Evolutionary conservation across 1,139 yeast species (phyloP).

Genomic region (Eremothecium coryli): DNA sequence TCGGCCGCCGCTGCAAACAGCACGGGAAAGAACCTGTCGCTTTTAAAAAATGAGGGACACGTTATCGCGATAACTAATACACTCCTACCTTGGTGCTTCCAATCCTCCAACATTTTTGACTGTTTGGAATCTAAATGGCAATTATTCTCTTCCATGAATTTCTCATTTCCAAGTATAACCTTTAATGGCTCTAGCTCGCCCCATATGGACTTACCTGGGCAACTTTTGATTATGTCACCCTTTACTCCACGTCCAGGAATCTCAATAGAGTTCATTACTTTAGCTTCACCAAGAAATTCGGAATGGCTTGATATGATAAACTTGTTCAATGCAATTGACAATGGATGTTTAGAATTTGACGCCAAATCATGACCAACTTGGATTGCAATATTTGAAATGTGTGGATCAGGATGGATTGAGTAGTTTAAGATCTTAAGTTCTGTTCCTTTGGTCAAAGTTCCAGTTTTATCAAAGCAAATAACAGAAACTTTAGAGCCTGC

Average conservation of each 20-base stretch:
- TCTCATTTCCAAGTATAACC: constrained; percentile 60
- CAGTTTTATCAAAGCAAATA: constrained; percentile 73
- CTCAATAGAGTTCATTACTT: constrained; percentile 42
- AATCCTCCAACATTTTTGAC: constrained; percentile 34
- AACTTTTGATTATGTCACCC: constrained; percentile 36
- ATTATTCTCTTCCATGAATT: constrained; percentile 39
- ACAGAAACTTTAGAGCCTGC: constrained; percentile 58
- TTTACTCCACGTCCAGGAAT: constrained; percentile 51
- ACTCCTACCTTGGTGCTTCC: constrained; percentile 61
- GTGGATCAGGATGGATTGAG: constrained; percentile 23
- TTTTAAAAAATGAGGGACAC: constrained; percentile 27
- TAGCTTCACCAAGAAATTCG: constrained; percentile 31
- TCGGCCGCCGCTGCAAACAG: constrained; percentile 55
- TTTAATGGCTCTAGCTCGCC: constrained; percentile 30
- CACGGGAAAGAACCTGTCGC: constrained; percentile 34
- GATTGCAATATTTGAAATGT: constrained; percentile 30
- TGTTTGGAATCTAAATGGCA: constrained; percentile 29
- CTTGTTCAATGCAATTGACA: constrained; percentile 48
- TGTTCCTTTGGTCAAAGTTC: constrained; percentile 61
- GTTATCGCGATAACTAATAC: constrained; percentile 47
- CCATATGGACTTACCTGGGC: constrained; percentile 29
- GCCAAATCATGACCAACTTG: constrained; percentile 56
- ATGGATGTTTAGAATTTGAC: constrained; percentile 58
- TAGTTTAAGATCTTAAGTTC: constrained; percentile 49
- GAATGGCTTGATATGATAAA: constrained; percentile 31